Conservation (phyloP, 2,329 filamentous ascomycete species). For the Arthrobotrys sphaeroides region DNA sequence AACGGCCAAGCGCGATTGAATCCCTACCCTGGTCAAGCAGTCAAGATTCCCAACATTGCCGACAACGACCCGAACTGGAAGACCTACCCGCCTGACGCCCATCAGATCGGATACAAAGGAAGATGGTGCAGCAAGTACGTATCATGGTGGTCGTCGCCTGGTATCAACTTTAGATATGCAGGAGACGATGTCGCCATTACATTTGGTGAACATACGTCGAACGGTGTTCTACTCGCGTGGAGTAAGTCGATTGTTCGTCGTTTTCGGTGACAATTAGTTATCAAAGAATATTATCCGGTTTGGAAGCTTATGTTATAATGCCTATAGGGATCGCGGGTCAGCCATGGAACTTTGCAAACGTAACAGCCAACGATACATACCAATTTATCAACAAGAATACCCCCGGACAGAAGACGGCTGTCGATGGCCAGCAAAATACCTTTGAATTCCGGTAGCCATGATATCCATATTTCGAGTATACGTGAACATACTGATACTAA, state of each 20-base stretch:
- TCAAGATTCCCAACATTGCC: conserved; percentile 25
- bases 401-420: conserved; percentile 20
- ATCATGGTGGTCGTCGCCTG: conserved; percentile 70
- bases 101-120: conserved; percentile 71
- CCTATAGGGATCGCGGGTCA: conserved; percentile 62
- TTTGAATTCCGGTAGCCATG: conserved; percentile 43
- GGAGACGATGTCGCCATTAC: conserved; percentile 62
- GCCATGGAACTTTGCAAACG: conserved; percentile 71
- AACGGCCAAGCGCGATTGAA: conserved; percentile 42
- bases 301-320: conserved; percentile 59
- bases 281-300: neutral
- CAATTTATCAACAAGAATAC: conserved; percentile 63
- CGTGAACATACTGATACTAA: conserved; percentile 41
- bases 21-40: conserved; percentile 43
- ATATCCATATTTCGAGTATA: neutral
- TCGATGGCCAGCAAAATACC: conserved; percentile 33
- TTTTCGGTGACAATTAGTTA: too few species aligned
- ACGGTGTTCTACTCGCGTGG: conserved; percentile 66
- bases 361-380: conserved; percentile 68
- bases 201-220: conserved; percentile 42
- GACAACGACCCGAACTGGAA: conserved; percentile 60
- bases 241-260: too few species aligned
- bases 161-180: conserved; percentile 68
- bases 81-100: conserved; percentile 66
- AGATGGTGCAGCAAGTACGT: conserved; percentile 71